phyloP scores from a whole-genome alignment of 1,284 basidiomycete genomes.

The Ceraceosorus guamensis region DNA sequence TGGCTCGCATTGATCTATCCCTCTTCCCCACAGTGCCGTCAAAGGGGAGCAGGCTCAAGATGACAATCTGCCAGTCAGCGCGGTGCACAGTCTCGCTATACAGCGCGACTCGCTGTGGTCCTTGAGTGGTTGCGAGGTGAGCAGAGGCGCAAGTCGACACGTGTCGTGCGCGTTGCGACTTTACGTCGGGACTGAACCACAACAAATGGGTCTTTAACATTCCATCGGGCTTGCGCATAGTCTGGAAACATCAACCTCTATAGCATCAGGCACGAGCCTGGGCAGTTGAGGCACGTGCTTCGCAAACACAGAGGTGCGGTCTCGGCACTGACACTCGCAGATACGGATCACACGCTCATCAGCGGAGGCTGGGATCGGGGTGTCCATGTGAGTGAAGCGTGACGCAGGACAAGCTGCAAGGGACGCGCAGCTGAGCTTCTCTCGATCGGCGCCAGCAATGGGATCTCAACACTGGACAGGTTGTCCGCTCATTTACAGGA shows the following conservation, averaged over 20 bases:
- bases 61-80: slow-evolving; percentile 28
- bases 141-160: no score
- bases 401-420: neutral
- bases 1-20: slow-evolving; percentile 55
- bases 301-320: slow-evolving; percentile 65
- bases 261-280: slow-evolving; percentile 85
- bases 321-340: slow-evolving; percentile 71
- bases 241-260: slow-evolving; percentile 61
- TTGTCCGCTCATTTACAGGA: slow-evolving; percentile 67
- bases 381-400: slow-evolving; percentile 62
- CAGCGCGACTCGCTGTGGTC: slow-evolving; percentile 44
- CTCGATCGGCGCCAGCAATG: slow-evolving; percentile 65
- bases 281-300: slow-evolving; percentile 68
- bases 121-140: no score
- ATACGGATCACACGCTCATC: slow-evolving; percentile 74
- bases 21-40: slow-evolving; percentile 76
- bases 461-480: slow-evolving; percentile 88
- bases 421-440: neutral
- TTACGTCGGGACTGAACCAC: no score
- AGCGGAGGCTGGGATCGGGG: slow-evolving; percentile 93
- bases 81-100: slow-evolving; percentile 41
- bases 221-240: no score
- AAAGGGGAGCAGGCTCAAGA: slow-evolving; percentile 49
- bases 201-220: no score
- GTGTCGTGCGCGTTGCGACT: no score